These are phyloP conservation scores for Candida nitratophila DNA, from an alignment of 805 yeast genomes.

Conservation along the genomic window DNA sequence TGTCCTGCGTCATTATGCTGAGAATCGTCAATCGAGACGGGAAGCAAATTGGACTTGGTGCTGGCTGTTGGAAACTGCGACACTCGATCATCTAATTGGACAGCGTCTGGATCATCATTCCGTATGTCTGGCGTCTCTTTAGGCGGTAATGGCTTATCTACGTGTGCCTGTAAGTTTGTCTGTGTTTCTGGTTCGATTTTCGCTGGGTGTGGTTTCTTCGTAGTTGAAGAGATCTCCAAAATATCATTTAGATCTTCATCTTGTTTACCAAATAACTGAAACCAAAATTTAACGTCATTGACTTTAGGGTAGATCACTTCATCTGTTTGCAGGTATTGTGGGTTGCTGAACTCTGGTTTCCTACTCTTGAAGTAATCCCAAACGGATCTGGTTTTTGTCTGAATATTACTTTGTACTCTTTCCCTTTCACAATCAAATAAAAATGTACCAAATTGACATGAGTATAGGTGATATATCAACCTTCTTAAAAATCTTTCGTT, in stretches of 20 bases:
- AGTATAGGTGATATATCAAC: slow-evolving; percentile 77
- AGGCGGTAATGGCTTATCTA: too few relatives aligned
- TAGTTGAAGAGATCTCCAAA: slow-evolving; percentile 3
- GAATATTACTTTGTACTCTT: slow-evolving; percentile 34
- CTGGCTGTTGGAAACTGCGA: too few relatives aligned
- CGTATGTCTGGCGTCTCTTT: too few relatives aligned
- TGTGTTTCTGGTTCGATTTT: not conserved
- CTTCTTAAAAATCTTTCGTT: slow-evolving; percentile 84
- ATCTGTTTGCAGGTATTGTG: slow-evolving; percentile 31
- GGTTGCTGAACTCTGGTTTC: slow-evolving; percentile 58
- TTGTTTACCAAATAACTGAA: slow-evolving; percentile 69
- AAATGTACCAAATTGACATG: slow-evolving; percentile 94
- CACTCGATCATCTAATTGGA: not conserved
- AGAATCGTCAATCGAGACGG: too few relatives aligned
- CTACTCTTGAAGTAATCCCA: slow-evolving; percentile 93
- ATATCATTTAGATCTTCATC: slow-evolving; percentile 55
- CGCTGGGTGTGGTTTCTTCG: not conserved
- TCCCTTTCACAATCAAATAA: slow-evolving; percentile 70
- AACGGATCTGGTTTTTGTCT: slow-evolving; percentile 58
- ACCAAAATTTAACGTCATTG: slow-evolving; percentile 79
- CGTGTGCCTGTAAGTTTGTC: not conserved
- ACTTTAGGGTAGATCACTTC: slow-evolving; percentile 53
- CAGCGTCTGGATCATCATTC: too few relatives aligned
- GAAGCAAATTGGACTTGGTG: too few relatives aligned
- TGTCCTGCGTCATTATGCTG: too few relatives aligned